These are phyloP conservation scores for Fusarium sp. DNA, from an alignment of 2,329 filamentous ascomycete species.

Conservation along the genomic window DNA sequence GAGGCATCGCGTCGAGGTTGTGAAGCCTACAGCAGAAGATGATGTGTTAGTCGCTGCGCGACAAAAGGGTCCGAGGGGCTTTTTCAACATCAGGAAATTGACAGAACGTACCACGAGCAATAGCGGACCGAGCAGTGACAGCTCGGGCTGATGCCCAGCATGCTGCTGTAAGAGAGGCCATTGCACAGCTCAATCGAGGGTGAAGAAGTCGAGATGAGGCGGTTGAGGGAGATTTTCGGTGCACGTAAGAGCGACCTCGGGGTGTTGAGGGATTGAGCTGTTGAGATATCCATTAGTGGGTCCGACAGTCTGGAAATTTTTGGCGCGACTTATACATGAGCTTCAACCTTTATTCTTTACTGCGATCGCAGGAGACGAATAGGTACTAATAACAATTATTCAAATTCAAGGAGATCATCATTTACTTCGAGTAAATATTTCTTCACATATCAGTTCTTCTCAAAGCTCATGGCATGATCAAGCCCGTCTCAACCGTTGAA, in stretches of 20 bases:
- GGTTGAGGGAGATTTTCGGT: constrained; percentile 26
- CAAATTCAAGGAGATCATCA: background rate
- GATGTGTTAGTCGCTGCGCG: constrained; percentile 38
- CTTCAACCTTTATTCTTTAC: background rate
- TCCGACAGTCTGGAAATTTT: constrained; percentile 47
- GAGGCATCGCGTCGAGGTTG: constrained; percentile 67
- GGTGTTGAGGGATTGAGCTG: constrained; percentile 35
- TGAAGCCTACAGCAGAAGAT: constrained; percentile 62
- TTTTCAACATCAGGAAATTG: constrained; percentile 9
- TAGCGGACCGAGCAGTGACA: constrained; percentile 57
- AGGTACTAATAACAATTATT: background rate
- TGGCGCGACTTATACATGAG: constrained; percentile 33
- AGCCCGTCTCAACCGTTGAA: background rate
- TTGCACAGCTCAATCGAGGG: constrained; percentile 50
- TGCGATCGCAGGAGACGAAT: background rate
- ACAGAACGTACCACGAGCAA: constrained; percentile 66
- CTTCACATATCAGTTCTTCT: background rate
- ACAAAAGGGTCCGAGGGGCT: constrained; percentile 36
- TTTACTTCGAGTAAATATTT: no score
- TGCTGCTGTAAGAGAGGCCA: constrained; percentile 73
- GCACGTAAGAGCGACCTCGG: constrained; percentile 35
- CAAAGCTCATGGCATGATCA: background rate
- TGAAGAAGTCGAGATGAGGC: constrained; percentile 31
- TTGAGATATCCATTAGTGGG: constrained; percentile 24
- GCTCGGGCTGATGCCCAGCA: constrained; percentile 71